Evolutionary conservation across 2,329 filamentous ascomycete species (phyloP).

Genomic region (Talaromyces amestolkiae): DNA sequence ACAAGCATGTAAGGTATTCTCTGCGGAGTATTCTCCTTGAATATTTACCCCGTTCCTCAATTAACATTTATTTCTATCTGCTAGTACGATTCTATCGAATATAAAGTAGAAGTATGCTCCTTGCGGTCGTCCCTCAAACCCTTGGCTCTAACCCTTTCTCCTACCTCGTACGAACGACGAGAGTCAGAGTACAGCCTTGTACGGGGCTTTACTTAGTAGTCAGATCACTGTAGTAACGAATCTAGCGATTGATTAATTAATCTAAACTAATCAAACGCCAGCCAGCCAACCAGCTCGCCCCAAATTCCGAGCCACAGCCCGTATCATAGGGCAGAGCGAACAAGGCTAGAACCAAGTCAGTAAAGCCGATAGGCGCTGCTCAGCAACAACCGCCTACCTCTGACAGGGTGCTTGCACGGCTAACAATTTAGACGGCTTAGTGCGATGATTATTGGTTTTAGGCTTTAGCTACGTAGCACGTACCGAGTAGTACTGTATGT

Average conservation of each 20-base stretch:
- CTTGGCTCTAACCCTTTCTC: background rate
- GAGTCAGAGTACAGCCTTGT: background rate
- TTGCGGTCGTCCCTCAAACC: background rate
- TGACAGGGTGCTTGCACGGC: background rate
- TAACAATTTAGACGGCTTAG: background rate
- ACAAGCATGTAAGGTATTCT: background rate
- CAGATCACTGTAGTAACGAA: constrained; percentile 8
- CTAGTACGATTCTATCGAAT: background rate
- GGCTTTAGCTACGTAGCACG: background rate
- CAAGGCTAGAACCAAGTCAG: constrained; percentile 7
- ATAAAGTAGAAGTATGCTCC: background rate
- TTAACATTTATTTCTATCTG: background rate
- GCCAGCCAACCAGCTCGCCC: constrained; percentile 2
- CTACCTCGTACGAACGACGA: background rate
- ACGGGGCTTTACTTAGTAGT: background rate
- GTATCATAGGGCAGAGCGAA: constrained; percentile 3
- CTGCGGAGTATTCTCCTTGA: background rate
- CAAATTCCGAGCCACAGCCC: background rate
- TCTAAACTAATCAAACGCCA: background rate
- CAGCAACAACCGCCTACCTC: constrained; percentile 2
- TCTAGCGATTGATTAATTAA: constrained; percentile 2
- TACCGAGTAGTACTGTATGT: background rate
- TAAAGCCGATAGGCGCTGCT: constrained; percentile 5
- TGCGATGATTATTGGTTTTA: background rate
- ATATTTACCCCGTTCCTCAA: background rate